Percentiles rank a stretch among this genome's conserved stretches.
These are phyloP conservation scores for Eucalyptus polybractea DNA, from an alignment of 345 rosid species.

Conservation along the genomic window DNA sequence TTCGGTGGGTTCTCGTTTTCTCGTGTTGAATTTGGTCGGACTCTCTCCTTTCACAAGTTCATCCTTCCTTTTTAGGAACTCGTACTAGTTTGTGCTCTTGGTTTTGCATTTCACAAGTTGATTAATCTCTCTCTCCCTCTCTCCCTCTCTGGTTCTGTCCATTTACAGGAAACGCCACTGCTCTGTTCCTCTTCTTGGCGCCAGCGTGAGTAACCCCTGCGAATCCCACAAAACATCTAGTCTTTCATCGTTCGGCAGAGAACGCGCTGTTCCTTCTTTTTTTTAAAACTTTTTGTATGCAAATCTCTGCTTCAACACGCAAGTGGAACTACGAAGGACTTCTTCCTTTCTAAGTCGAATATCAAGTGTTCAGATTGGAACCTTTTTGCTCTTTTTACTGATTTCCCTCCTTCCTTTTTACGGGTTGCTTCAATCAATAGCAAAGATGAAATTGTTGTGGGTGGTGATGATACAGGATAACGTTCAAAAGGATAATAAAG, in stretches of 20 bases:
- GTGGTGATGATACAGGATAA: constrained; percentile 34
- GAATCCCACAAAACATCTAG: background rate
- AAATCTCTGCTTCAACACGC: background rate
- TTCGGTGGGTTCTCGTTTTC: constrained; percentile 39
- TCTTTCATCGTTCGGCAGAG: background rate
- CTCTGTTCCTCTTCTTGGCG: constrained; percentile 85
- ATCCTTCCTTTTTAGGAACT: background rate
- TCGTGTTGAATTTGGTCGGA: background rate
- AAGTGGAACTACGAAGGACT: background rate
- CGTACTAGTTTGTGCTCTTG: background rate
- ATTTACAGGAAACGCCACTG: constrained; percentile 86
- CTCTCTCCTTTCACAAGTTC: background rate
- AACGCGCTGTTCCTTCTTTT: background rate
- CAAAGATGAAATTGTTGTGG: background rate
- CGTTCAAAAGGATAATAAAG: constrained; percentile 68
- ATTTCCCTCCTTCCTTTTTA: background rate
- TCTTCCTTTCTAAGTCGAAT: background rate
- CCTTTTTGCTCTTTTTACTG: background rate
- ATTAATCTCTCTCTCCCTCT: background rate
- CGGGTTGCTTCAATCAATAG: background rate
- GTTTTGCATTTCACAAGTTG: background rate
- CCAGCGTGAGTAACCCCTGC: constrained; percentile 43
- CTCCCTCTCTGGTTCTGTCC: background rate
- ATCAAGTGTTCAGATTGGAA: background rate
- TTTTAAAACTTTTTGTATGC: background rate